Conservation (phyloP, 2,329 filamentous ascomycete genomes). For the Penicillium sp. region DNA sequence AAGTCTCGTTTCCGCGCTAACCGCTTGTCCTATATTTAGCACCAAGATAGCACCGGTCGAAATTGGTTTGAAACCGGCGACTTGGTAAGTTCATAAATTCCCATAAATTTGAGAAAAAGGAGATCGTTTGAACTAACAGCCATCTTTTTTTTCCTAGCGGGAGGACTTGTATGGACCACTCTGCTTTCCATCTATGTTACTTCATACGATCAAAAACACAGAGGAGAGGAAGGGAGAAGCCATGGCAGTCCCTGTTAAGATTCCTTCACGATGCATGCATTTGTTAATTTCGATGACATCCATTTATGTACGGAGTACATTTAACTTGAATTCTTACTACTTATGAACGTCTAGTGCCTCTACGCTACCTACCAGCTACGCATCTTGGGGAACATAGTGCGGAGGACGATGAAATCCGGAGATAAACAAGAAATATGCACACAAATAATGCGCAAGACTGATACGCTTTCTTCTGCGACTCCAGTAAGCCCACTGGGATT, state of each 20-base stretch:
- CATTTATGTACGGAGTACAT: background rate
- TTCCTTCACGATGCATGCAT: conserved; percentile 26
- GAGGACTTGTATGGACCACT: background rate
- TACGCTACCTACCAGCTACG: background rate
- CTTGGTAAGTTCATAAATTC: background rate
- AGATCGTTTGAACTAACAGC: background rate
- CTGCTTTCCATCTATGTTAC: conserved; percentile 1
- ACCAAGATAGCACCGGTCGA: background rate
- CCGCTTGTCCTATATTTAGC: background rate
- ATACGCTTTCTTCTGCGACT: background rate
- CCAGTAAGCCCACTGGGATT: background rate
- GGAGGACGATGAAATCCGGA: background rate
- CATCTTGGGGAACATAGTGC: background rate
- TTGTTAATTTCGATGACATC: background rate
- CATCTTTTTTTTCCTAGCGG: background rate
- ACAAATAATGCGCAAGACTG: background rate
- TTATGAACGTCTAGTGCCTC: background rate
- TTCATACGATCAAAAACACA: background rate
- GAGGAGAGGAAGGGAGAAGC: background rate
- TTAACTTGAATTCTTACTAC: background rate
- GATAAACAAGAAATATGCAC: background rate
- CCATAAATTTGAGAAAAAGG: background rate
- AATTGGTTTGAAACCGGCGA: background rate
- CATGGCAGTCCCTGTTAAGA: background rate
- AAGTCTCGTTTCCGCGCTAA: background rate